A percentile compares a stretch with the other conserved stretches of the same genome.
Conservation (phyloP, 768 basidiomycete genomes). For the Russula griseocarnosa region DNA sequence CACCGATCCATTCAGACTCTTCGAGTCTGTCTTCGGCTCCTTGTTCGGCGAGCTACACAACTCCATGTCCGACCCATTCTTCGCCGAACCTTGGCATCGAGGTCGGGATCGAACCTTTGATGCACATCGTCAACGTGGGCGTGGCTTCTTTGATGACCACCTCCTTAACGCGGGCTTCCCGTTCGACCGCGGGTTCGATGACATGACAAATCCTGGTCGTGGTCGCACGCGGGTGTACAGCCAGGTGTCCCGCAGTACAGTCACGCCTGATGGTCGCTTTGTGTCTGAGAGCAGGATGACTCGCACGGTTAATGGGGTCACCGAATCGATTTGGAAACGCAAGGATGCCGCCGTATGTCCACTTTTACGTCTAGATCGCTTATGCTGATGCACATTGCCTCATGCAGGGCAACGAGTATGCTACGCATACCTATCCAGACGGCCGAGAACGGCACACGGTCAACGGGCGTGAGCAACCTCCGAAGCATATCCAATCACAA, state of each 20-base stretch:
- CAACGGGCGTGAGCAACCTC: slow-evolving; percentile 55
- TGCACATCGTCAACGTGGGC: slow-evolving; percentile 1
- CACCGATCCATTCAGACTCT: slow-evolving; percentile 72
- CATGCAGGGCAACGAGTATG: slow-evolving; percentile 68
- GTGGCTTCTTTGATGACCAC: slow-evolving; percentile 20
- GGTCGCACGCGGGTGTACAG: slow-evolving; percentile 29
- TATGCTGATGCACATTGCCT: slow-evolving; percentile 21
- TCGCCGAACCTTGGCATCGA: slow-evolving; percentile 28
- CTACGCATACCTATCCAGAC: slow-evolving; percentile 60
- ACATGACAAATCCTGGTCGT: slow-evolving; percentile 16
- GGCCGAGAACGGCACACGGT: slow-evolving; percentile 62
- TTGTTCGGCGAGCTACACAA: slow-evolving; percentile 47
- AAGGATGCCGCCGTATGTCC: slow-evolving; percentile 52
- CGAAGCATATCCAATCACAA: slow-evolving; percentile 8
- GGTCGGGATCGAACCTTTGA: background rate
- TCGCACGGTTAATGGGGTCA: slow-evolving; percentile 62
- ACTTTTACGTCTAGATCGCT: slow-evolving; percentile 8
- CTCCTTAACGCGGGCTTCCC: slow-evolving; percentile 14
- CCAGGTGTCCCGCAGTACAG: slow-evolving; percentile 32
- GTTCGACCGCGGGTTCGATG: slow-evolving; percentile 23
- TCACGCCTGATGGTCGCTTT: slow-evolving; percentile 41
- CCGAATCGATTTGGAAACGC: slow-evolving; percentile 51
- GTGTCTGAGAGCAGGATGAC: slow-evolving; percentile 54
- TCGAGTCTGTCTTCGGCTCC: slow-evolving; percentile 65
- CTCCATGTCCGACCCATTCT: slow-evolving; percentile 38